Percentiles rank a stretch among this genome's conserved stretches.
Conservation (phyloP, 73 alveolate genomes). For the Effrenium voratum region DNA sequence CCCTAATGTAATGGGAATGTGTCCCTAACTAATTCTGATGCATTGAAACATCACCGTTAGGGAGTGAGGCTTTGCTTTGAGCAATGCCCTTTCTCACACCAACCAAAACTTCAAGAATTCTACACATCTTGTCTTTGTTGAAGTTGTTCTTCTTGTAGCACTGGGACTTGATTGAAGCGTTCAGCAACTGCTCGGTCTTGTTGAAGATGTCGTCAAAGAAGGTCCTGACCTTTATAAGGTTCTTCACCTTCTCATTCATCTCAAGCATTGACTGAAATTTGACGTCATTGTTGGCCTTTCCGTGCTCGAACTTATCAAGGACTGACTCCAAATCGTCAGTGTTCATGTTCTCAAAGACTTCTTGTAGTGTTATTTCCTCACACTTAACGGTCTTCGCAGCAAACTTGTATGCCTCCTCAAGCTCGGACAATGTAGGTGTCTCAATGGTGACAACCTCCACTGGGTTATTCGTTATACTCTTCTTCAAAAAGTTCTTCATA, state of each 20-base stretch:
- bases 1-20: too few species aligned
- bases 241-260: not conserved
- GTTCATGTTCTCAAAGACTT: not conserved
- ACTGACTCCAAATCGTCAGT: not conserved
- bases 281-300: not conserved
- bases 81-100: not conserved
- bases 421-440: not conserved
- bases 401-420: not conserved
- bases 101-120: not conserved
- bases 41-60: too few species aligned
- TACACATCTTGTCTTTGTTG: not conserved
- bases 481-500: too few species aligned
- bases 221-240: not conserved
- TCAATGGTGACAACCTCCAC: too few species aligned
- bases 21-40: too few species aligned
- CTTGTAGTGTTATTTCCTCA: not conserved
- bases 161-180: not conserved
- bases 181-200: constrained; percentile 10
- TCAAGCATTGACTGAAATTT: not conserved
- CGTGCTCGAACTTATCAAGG: not conserved
- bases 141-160: not conserved
- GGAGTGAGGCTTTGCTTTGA: too few species aligned
- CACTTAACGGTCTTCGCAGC: not conserved
- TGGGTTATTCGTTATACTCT: too few species aligned
- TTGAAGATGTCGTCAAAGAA: constrained; percentile 3